Evolutionary conservation across 352 stramenopile species (phyloP), one percentile per base, ranked within the genome.

Genomic region (Aphanomyces invadans): DNA sequence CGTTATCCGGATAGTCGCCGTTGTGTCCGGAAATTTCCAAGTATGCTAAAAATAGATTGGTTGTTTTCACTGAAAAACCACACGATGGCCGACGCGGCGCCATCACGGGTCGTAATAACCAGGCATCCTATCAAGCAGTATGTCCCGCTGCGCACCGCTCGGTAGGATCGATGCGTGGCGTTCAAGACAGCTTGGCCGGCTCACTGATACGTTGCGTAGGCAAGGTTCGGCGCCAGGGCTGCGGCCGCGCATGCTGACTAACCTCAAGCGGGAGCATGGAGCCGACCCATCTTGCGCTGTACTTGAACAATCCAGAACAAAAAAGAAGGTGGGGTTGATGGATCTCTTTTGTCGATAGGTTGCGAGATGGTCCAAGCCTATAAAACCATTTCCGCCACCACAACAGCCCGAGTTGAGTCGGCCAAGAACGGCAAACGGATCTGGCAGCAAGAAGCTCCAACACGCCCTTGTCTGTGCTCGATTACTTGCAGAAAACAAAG

Each of bases 401-500:
- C 0, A n/a, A 28, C 11, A 33, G 4, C 21, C 25, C 21, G 49
- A 57, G 15, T 10, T 29, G 12, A 33, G 49, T 2, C 60, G 60
- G n/a, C 60, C 60, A 12, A 51, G 28, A 21, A 67, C 60, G n/a
- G 60, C 60, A 11, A 28, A 7, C 28, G 60, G 60, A 28, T 33
- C 49, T 7, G 49, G 49, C 25, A 32, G 29, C 49, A 67, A 60
- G 33, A 67, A 67, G 42, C 60, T 67, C 9, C 60, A 67, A 52
- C 54, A 67, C 28, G 60, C 60, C 9, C 49, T 67, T 31, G 48
- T 51, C 10, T 67, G 60, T 33, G 60, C 60, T 11, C 42, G 60
- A 21, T 28, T 67, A 17, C 21, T 67, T 12, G 60, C 60, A 0
- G 60, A 67, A 31, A 67, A 56, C 33, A 55, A 67, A 21, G 60